Conservation (phyloP, 2,329 filamentous ascomycete species). For the Epichloe elymi region DNA sequence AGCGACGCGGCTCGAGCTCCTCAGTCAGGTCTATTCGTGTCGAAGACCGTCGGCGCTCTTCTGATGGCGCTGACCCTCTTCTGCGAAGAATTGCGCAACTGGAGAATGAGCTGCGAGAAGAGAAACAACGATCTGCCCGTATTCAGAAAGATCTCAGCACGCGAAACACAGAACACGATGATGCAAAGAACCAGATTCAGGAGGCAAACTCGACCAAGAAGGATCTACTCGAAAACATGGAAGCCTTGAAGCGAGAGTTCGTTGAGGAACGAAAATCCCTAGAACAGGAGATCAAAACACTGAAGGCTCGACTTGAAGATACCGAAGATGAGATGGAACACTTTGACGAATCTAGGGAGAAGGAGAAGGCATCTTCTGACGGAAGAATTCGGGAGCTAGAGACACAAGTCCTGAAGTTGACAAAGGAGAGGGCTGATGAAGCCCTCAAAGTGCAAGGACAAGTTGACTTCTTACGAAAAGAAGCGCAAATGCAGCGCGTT, state of each 20-base stretch:
- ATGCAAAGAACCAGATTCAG: constrained; percentile 57
- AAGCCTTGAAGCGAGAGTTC: constrained; percentile 82
- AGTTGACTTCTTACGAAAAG: constrained; percentile 48
- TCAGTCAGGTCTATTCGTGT: constrained; percentile 31
- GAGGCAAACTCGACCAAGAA: constrained; percentile 87
- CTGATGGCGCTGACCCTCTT: constrained; percentile 33
- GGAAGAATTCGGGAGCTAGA: constrained; percentile 56
- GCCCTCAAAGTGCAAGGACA: constrained; percentile 46
- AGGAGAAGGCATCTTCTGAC: constrained; percentile 61
- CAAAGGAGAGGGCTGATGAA: constrained; percentile 44
- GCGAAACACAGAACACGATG: constrained; percentile 42
- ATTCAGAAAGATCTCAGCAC: constrained; percentile 58
- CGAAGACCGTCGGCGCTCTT: constrained; percentile 33
- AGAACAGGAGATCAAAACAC: constrained; percentile 63
- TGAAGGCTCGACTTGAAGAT: constrained; percentile 71
- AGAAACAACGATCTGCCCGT: constrained; percentile 53
- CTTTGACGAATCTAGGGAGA: constrained; percentile 68
- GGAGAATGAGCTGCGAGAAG: constrained; percentile 64
- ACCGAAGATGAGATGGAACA: constrained; percentile 85
- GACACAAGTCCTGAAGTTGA: constrained; percentile 53
- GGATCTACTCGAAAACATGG: constrained; percentile 88
- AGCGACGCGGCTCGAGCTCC: constrained; percentile 35
- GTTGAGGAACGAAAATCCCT: constrained; percentile 71
- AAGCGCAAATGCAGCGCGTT: constrained; percentile 45
- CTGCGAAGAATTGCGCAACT: constrained; percentile 44